phyloP scores from a whole-genome alignment of 805 yeast genomes.

The Ogataea trehalophila region DNA sequence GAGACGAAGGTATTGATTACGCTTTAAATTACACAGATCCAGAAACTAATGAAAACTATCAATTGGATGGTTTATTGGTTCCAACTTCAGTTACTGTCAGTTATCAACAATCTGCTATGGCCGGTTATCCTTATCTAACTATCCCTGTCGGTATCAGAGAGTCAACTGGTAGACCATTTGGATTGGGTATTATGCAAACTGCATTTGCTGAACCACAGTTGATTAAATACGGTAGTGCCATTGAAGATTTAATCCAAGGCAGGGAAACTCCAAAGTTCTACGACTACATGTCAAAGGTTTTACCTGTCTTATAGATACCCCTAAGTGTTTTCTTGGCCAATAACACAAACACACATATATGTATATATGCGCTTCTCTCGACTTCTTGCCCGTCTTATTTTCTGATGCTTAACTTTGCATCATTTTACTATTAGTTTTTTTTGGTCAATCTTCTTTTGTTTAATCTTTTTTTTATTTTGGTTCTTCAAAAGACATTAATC shows the following conservation, averaged over 20 bases:
- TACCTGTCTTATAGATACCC: slow-evolving; percentile 15
- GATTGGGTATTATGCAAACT: slow-evolving; percentile 26
- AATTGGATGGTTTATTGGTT: slow-evolving; percentile 22
- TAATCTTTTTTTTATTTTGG: too few species aligned
- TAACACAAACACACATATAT: too few species aligned
- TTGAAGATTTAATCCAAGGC: slow-evolving; percentile 21
- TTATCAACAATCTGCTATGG: slow-evolving; percentile 29
- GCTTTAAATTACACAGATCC: slow-evolving; percentile 27
- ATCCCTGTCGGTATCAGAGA: slow-evolving; percentile 22
- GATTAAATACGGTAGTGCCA: slow-evolving; percentile 28
- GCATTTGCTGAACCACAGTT: slow-evolving; percentile 26
- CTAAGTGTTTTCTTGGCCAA: background rate
- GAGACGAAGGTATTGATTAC: slow-evolving; percentile 29
- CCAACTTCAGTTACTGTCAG: slow-evolving; percentile 22
- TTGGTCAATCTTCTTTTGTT: too few species aligned
- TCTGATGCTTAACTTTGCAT: too few species aligned
- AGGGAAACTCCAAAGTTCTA: slow-evolving; percentile 20
- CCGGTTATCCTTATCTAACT: slow-evolving; percentile 28
- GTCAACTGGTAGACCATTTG: slow-evolving; percentile 24
- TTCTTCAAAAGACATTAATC: too few species aligned
- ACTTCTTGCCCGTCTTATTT: background rate
- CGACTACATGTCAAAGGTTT: slow-evolving; percentile 23
- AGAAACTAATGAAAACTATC: slow-evolving; percentile 20
- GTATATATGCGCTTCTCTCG: background rate
- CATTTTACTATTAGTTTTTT: too few species aligned